Base-by-base conservation (phyloP, 2,329 filamentous ascomycete species). In the Myriosclerotinia scirpicola region DNA sequence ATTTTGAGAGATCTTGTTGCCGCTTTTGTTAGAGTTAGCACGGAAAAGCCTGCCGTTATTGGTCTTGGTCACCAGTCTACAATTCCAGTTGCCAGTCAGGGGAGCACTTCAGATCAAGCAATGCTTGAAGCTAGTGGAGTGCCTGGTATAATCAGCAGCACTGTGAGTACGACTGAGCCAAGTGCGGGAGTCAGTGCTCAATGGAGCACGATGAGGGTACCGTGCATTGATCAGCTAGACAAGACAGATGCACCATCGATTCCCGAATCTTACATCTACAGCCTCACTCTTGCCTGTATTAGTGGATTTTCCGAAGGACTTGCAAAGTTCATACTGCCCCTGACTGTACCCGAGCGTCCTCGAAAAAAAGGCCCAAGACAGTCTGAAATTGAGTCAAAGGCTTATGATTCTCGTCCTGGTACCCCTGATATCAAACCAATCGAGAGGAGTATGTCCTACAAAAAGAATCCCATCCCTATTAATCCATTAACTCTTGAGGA, bases 181-280 rank as follows among this genome's bases (percentile, higher is more conserved):
- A 90, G 86, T 0, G 80, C 82, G 59, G 93, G 92, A 11, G 93
- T 99, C 74, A 97, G 93, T 78, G 87, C 85, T 4, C 91, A 96
- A 74, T 98, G 93, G 93, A 99, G 95, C 77, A 85, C 89, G 15
- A 85, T 97, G 69, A 87, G 92, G 60, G 90, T 93, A 14, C 90
- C 93, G 6, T 97, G 92, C 75, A 92, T 98, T 69, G 95, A 99
- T 73, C 92, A 97, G 70, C 85, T 98, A 26, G 95, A 99, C 79
- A 99, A 98, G 77, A 86, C 87, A 0, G 93, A 97, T 58, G 85
- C 94, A 0, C 93, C 94, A 5, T 73, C 81, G 0, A 85, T 96
- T 30, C 95, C 95, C 0, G 94, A 97, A 69, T 97, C 95, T 0
- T 99, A 99, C 74, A 85, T 97, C 9, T 98, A 97, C 78, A 92